Base-by-base conservation (phyloP, 495 filamentous ascomycete genomes). In the Saxispiralis lemnorum region DNA sequence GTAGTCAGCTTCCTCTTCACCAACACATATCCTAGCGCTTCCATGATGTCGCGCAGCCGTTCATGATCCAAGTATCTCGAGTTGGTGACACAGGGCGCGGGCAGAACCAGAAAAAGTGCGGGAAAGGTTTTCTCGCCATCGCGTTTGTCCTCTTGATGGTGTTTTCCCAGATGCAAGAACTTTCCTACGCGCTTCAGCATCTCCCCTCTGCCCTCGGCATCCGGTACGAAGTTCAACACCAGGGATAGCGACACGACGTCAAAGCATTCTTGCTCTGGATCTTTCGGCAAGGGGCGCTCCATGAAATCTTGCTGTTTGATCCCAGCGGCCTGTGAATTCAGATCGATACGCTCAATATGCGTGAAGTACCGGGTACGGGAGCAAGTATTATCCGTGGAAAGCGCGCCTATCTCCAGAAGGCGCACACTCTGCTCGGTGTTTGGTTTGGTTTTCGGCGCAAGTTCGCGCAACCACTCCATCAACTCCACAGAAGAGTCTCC, bases 271-370 rank as follows among this genome's bases (percentile, higher is more conserved):
- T 64, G 59, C 24, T 71, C 65, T 39, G 62, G 53, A 28, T 28
- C 9, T 7, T 39, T 42, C 0, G 88, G 88, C 14, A 89, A 60
- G 6, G 86, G 81, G 30, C 83, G 67, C 55, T 82, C 63, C 87
- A 99, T 96, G 53, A 99, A 96, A 60, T 99, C 83, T 56, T 96
- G 86, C 56, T 84, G 69, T 46, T 72, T 52, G 46, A 99, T 96
- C 1, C 74, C 76, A 0, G 77, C 67, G 41, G 76, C 75, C 50
- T 88, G 84, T 39, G 84, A 85, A 61, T 87, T 78, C 34, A 99
- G 65, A 61, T 99, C 89, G 57, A 99, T 96, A 41, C 86, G 70
- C 42, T 77, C 76, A 34, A 94, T 73, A 37, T 80, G 70, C 24
- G 5, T 9, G 55, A 94, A 79, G 34, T 70, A 47, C 1, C 61